These are phyloP conservation scores for Venturiaceae sp. DNA, from an alignment of 2,329 filamentous ascomycete genomes.

Conservation along the genomic window DNA sequence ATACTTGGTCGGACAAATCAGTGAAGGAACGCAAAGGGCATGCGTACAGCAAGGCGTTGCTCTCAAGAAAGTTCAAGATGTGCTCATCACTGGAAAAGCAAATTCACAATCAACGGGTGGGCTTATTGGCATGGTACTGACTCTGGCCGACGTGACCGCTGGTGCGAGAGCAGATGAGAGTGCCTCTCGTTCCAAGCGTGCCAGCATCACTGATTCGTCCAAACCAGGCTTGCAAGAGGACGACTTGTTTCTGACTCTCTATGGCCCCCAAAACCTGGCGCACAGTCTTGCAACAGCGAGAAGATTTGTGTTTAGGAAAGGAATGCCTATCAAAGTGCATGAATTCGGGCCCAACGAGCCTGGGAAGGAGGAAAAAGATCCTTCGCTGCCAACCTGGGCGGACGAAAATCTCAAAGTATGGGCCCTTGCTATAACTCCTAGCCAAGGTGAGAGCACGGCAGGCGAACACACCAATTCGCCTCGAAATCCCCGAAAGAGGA, in stretches of 20 bases:
- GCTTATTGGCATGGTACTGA: conserved; percentile 75
- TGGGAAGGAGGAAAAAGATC: conserved; percentile 20
- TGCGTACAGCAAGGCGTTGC: conserved; percentile 57
- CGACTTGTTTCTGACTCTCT: conserved; percentile 26
- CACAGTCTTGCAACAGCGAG: conserved; percentile 76
- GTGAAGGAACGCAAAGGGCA: conserved; percentile 78
- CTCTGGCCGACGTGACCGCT: conserved; percentile 60
- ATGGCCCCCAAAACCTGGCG: conserved; percentile 71
- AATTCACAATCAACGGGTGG: conserved; percentile 73
- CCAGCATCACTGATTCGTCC: too few relatives aligned
- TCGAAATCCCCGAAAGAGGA: background rate
- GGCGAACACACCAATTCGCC: background rate
- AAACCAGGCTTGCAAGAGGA: background rate
- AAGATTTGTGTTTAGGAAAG: conserved; percentile 76
- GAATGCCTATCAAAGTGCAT: conserved; percentile 60
- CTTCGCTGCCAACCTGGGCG: conserved; percentile 54
- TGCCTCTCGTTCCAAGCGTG: too few relatives aligned
- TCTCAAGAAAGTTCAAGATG: conserved; percentile 57
- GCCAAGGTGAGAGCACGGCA: background rate
- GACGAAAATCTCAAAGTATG: conserved; percentile 76
- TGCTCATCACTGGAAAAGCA: conserved; percentile 74
- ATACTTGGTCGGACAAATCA: conserved; percentile 75
- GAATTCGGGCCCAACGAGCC: conserved; percentile 45
- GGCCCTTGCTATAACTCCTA: conserved; percentile 57
- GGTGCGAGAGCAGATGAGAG: conserved; percentile 22